Evolutionary conservation across 257 asterid species (phyloP), one percentile per base, ranked within the genome.

Genomic region (Mitragyna speciosa): DNA sequence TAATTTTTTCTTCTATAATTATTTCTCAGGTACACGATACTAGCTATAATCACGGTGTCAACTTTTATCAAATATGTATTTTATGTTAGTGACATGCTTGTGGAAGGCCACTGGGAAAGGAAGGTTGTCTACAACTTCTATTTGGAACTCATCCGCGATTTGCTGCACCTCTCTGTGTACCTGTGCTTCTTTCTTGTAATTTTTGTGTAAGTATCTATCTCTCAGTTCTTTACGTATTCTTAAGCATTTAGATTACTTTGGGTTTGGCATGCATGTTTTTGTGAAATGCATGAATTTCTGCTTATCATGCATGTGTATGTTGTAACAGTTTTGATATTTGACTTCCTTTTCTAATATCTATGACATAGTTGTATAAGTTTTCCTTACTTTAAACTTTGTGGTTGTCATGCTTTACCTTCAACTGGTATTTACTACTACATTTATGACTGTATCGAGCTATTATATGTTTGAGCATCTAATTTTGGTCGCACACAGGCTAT

Each of bases 31-130:
- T 95, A 93, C 86, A 83, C 91, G 98, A 95, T 93, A 85, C 84
- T 95, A 87, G 99, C 95, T 78, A 95, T 97, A 78, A 88, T 98
- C 72, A 93, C 98, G 39, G 87, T 95, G 63, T 84, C 99, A 45
- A 93, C 94, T 16, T 90, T 92, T 82, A 88, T 93, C 89, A 95
- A 95, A 84, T 95, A 95, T 85, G 77, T 84, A 75, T 93, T 95
- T 86, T 91, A 92, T 59, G 90, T 95, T 19, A 89, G 90, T 64
- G 99, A 95, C 89, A 92, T 93, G 99, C 86, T 90, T 78, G 93
- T 95, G 99, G 99, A 95, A 70, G 99, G 99, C 64, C 99, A 95
- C 79, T 95, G 99, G 99, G 99, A 95, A 85, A 90, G 79, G 78
- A 95, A 92, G 88, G 94, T 98, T 88, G 99, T 95, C 83, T 95